Evolutionary conservation across 2,329 filamentous ascomycete genomes (phyloP), one percentile per base, ranked within the genome.

Genomic region (Aspergillus quadricinctus): DNA sequence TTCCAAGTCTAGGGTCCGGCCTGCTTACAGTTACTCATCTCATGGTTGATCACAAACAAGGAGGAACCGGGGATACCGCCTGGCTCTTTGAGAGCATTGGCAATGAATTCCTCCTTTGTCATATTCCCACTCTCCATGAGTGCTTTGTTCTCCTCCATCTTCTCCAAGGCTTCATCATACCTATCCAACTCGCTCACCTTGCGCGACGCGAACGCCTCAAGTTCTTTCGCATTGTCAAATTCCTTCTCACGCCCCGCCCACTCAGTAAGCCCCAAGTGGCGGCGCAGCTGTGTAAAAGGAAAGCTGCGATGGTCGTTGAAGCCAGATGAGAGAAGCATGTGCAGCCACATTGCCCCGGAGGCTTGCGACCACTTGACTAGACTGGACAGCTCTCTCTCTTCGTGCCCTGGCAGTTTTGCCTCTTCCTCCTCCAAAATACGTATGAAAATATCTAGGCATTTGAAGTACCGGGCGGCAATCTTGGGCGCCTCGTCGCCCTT

Each of bases 311-410:
- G 54, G 55, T 71, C 65, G 40, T 69, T 71, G 29, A 74, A 72
- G 45, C 69, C 69, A 53, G 59, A 63, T 40, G 58, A 66, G 19
- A 74, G 62, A 6, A 72, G 63, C 63, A 74, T 72, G 58, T 73
- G 67, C 35, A 73, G 50, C 71, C 69, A 72, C 67, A 74, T 74
- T 27, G 66, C 69, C 27, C 71, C 70, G 8, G 70, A 72, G 9
- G 59, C 46, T 57, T 68, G 61, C 0, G 68, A 74, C 67, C 68
- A 71, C 52, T 66, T 69, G 19, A 74, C 60, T 21, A 75, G 66
- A 41, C 57, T 63, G 3, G 69, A 74, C 51, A 72, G 61, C 53
- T 69, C 66, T 60, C 55, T 66, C 11, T 62, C 57, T 53, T 66
- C 29, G 11, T 66, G 11, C 9, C 53, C 66, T 54, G 58, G 61